These are phyloP conservation scores for Fusarium protoensiforme DNA, from an alignment of 2,329 filamentous ascomycete genomes.

Conservation along the genomic window DNA sequence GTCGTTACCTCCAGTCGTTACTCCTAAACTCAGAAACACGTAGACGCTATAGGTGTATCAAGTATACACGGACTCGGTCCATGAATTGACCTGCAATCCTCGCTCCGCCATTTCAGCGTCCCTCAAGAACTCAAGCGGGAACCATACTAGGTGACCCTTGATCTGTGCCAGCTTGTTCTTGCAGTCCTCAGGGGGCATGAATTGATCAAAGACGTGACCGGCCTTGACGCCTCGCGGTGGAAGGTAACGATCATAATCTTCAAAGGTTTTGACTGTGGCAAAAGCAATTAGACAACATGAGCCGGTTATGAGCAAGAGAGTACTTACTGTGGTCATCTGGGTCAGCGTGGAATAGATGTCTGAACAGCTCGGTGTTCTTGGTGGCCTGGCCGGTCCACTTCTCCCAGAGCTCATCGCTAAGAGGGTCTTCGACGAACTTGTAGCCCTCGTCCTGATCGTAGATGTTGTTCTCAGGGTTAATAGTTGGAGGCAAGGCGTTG, in stretches of 20 bases:
- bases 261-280: conserved; percentile 79
- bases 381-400: conserved; percentile 77
- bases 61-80: conserved; percentile 89
- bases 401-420: conserved; percentile 73
- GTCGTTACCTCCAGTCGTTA: neutral
- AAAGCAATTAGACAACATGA: conserved; percentile 15
- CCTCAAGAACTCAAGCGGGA: conserved; percentile 88
- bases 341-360: conserved; percentile 87
- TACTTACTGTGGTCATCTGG: conserved; percentile 82
- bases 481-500: conserved; percentile 78
- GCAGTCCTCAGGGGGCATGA: conserved; percentile 78
- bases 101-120: conserved; percentile 91
- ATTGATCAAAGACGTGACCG: conserved; percentile 88
- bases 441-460: conserved; percentile 69
- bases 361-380: conserved; percentile 78
- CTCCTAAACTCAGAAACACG: neutral
- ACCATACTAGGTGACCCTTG: conserved; percentile 92
- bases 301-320: neutral
- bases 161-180: conserved; percentile 81
- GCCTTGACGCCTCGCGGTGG: conserved; percentile 77
- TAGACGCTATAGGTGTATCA: conserved; percentile 47
- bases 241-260: conserved; percentile 86
- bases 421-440: conserved; percentile 76
- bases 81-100: conserved; percentile 85
- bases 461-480: conserved; percentile 73